Base-by-base conservation (phyloP, 1,139 yeast genomes). In the Blastobotrys capitulatus region DNA sequence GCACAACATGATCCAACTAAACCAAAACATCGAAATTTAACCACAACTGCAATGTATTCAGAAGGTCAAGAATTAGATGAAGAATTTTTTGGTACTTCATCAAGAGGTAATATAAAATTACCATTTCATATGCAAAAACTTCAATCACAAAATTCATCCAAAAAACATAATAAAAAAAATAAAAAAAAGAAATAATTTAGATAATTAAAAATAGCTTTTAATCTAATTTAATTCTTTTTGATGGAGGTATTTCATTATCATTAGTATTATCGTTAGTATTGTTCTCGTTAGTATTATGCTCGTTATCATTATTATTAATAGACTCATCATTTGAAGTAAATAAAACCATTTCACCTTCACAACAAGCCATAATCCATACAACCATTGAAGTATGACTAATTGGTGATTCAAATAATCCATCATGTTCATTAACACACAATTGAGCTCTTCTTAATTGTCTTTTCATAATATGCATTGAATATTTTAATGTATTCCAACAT, bases 161-260 rank as follows among this genome's bases (percentile, higher is more conserved):
- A 87, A 75, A 87, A 86, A 68, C 94, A 86, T 65, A 78, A 81
- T 63, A 88, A 89, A 72, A 83, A 82, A 71, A 83, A 82, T 61
- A 86, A 82, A 67, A 86, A 83, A 69, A 74, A 74, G 47, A 15
- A 20, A 42, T 34, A 32, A 15, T 6, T 40, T 26, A 9, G 4
- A 18, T 18, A 4, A 19, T 35, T 3, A 16, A 35, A 4, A 9
- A 15, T 18, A 8, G 3, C n/a, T 35, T 35, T 35, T 35, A 32
- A 32, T 35, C 2, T 19, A 29, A 6, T 36, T 36, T 36, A 2
- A 36, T 6, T 36, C 25, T 8, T 36, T 36, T 36, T 36, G 38
- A 7, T n/a, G 25, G 38, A 9, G 38, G 38, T 3, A 10, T n/a
- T 15, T 37, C 9, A 9, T 38, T 9, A 20, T 19, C 18, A 20